Base-by-base conservation (phyloP, 345 rosid genomes). In the Zanthoxylum bungeanum region DNA sequence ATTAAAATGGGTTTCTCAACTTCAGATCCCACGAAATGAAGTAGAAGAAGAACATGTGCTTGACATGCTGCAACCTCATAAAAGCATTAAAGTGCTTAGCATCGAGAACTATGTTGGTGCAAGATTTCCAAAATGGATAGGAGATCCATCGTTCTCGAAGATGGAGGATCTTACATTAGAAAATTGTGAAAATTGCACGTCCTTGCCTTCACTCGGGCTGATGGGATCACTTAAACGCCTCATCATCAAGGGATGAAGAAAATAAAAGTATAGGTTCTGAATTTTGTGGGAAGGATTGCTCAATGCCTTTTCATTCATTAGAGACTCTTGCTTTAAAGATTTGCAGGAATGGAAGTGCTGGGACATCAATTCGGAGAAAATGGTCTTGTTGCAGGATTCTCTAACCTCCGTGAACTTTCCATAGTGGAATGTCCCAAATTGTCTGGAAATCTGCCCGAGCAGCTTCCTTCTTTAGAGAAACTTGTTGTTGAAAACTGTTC, bases 301-400 rank as follows among this genome's bases (percentile, higher is more conserved):
- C 10, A 27, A 31, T 31, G 10, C 24, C 33, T 16, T 53, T 52
- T 28, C 61, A 25, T 14, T 12, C 37, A 2, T 24, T 68, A 44
- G 71, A 68, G 60, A 53, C n/a, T 53, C 61, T 24, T 7, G 12
- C 25, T 50, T 68, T 24, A 50, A 68, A 9, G 9, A 52, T 37
- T 12, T 68, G 22, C 17, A 17, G 24, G 50, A 53, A 14, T 52
- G 47, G 60, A 25, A 52, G 19, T 25, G 3, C 7, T 68, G 61
- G 71, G 47, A 68, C 12, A n/a, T 36, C 11, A 30, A n/a, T n/a
- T n/a, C n/a, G n/a, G n/a, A 16, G 36, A 53, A 36, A 36, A 68
- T 16, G 61, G 55, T 22, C 9, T 21, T 33, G 0, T 50, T 50
- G 7, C 3, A 7, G 16, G 28, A 22, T 68, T 68, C 10, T n/a